Conservation (phyloP, 345 rosid species). For the Euphorbia tirucalli region DNA sequence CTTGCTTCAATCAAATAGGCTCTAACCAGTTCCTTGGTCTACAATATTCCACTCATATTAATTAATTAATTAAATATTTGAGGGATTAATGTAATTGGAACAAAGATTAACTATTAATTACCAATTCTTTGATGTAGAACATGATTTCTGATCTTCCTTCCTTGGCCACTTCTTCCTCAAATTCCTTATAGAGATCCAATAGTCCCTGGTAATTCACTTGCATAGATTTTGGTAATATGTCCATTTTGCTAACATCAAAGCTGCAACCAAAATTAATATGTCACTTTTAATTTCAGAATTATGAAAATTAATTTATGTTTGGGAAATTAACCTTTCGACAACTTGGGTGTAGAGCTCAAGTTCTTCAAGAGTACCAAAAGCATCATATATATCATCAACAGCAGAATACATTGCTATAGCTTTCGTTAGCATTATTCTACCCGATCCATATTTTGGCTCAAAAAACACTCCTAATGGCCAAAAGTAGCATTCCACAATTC, state of each 20-base stretch:
- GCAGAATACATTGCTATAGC: background rate
- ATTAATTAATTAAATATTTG: background rate
- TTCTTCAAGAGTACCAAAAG: background rate
- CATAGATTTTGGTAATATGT: background rate
- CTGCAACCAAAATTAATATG: background rate
- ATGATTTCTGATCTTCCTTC: too few species aligned
- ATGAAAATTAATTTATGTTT: too few species aligned
- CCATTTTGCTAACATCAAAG: background rate
- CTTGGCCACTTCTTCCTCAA: background rate
- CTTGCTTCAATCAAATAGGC: conserved; percentile 3
- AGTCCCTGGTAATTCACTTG: background rate
- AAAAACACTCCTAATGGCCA: background rate
- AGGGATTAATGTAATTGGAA: too few species aligned
- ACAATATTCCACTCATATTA: background rate
- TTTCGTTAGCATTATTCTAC: background rate
- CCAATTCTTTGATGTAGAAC: background rate
- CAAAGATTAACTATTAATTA: too few species aligned
- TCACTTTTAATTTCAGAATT: too few species aligned
- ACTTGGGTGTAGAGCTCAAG: background rate
- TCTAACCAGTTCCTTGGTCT: conserved; percentile 11
- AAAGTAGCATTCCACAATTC: background rate
- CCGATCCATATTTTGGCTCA: background rate
- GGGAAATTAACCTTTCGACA: background rate
- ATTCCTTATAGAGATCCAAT: background rate
- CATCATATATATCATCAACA: background rate